Evolutionary conservation across 2,329 filamentous ascomycete genomes (phyloP), one percentile per base, ranked within the genome.

Genomic region (Seiridium cupressi): DNA sequence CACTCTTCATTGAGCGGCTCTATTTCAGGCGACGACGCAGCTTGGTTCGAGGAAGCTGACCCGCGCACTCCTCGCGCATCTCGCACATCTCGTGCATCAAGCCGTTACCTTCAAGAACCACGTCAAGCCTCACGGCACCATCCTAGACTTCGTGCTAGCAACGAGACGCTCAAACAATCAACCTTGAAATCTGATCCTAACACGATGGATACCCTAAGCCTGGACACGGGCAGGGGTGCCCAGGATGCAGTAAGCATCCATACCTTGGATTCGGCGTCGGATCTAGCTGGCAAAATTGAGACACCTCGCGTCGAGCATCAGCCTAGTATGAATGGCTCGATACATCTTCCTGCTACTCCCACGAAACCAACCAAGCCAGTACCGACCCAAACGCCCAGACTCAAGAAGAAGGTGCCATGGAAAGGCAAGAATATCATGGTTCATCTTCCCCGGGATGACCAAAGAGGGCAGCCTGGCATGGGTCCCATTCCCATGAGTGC

Each of bases 371-470:
- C 60, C 26, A 79, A 78, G 61, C 65, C 75, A 57, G 76, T 77
- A 34, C 70, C 75, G 5, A 72, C 75, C 3, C 72, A 76, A 51
- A 84, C 84, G 5, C 84, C 85, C n/a, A 78, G 85, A 10, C 64
- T 84, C 6, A 91, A 84, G 76, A 93, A 90, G 72, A 91, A 89
- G 75, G 80, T 93, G 2, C 81, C 83, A 51, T 93, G 90, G 89
- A 89, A 84, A 68, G 89, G 88, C 60, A 93, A 92, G 76, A 87
- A 85, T 61, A 91, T 92, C 57, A 74, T 91, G 67, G 87, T 93
- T 48, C 78, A 88, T 34, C 76, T 93, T 26, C 91, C 90, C 5
- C 77, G 83, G 51, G 87, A 91, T 62, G 88, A 90, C 57, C 81
- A 85, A 57, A 83, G 89, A 64, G 89, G 89, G 26, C 79, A 82